A percentile compares a stretch with the other conserved stretches of the same genome.
Conservation (phyloP, 2,329 filamentous ascomycete species). For the Botrytis porri region DNA sequence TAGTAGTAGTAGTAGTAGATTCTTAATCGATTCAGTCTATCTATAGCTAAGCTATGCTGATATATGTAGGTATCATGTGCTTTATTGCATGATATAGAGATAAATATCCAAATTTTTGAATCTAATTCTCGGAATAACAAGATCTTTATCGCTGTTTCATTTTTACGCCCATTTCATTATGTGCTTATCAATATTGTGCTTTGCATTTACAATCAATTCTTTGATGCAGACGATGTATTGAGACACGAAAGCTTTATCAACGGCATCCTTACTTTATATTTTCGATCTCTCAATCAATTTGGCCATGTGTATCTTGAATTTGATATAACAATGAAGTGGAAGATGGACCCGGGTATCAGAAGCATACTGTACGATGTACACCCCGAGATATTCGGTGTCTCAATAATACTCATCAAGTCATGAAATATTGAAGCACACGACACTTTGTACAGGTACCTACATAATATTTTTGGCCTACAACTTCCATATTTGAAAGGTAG, state of each 20-base stretch:
- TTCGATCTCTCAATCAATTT: background rate
- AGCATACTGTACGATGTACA: background rate
- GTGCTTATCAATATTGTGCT: too few relatives aligned
- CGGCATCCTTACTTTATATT: background rate
- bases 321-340: background rate
- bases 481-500: background rate
- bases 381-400: background rate
- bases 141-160: too few relatives aligned
- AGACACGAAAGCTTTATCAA: background rate
- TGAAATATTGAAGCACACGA: background rate
- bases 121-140: too few relatives aligned
- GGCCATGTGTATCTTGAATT: background rate
- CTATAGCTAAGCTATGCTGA: too few relatives aligned
- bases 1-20: too few relatives aligned
- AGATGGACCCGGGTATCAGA: background rate
- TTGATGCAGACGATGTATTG: background rate
- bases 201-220: too few relatives aligned
- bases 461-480: background rate
- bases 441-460: background rate
- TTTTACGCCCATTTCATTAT: too few relatives aligned
- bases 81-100: too few relatives aligned
- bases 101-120: too few relatives aligned
- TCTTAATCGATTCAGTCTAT: too few relatives aligned
- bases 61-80: too few relatives aligned
- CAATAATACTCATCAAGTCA: background rate